Conservation (phyloP, 2,329 filamentous ascomycete species). For the Madurella mycetomatis region DNA sequence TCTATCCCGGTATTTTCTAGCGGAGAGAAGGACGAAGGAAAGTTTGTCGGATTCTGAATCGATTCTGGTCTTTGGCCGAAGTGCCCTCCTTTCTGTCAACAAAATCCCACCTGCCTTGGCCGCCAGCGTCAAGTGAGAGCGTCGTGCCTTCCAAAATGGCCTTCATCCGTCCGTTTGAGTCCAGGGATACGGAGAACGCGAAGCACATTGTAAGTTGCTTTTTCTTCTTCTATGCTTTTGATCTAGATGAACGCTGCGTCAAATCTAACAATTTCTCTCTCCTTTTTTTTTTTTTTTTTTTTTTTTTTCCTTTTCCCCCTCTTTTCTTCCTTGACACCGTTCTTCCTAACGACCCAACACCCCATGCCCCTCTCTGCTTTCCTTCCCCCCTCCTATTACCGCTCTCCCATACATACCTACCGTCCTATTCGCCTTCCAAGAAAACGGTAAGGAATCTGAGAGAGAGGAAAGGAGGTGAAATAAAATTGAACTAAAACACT, state of each 20-base stretch:
- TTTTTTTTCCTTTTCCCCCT: too few relatives aligned
- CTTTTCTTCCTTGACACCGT: too few relatives aligned
- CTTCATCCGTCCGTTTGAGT: constrained; percentile 37
- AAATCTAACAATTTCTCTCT: too few relatives aligned
- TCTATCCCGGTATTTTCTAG: too few relatives aligned
- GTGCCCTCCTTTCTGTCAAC: not conserved
- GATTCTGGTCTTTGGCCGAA: too few relatives aligned
- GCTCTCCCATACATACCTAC: constrained; percentile 24
- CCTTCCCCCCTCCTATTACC: not conserved
- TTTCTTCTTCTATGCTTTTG: too few relatives aligned
- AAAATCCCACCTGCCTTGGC: not conserved
- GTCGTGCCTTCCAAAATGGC: constrained; percentile 34
- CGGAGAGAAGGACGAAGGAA: too few relatives aligned
- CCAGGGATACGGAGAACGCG: constrained; percentile 20
- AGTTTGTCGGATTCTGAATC: too few relatives aligned
- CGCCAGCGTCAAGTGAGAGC: not conserved
- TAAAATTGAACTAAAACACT: not conserved
- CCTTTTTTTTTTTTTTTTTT: too few relatives aligned
- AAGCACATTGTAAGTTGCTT: constrained; percentile 23
- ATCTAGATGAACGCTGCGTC: too few relatives aligned
- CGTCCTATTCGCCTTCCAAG: too few relatives aligned
- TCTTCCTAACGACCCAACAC: not conserved
- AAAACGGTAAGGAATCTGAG: too few relatives aligned
- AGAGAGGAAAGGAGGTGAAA: constrained; percentile 24
- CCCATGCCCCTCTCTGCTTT: not conserved